Conservation (phyloP, 83 land plant species). For the Diphasiastrum complanatum region DNA sequence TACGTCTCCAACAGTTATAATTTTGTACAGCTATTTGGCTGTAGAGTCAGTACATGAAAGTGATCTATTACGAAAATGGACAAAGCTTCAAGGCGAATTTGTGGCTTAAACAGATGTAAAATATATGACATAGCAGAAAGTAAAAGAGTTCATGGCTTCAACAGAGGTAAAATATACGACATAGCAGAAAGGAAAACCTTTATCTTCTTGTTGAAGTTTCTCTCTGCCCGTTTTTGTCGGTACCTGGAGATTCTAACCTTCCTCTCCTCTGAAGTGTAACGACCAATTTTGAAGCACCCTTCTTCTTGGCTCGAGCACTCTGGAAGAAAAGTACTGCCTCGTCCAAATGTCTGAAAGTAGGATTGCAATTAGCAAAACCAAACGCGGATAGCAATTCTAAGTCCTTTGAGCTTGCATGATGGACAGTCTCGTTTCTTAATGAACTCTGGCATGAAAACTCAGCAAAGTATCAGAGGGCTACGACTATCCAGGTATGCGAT, state of each 20-base stretch:
- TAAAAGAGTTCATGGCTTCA: too few species aligned
- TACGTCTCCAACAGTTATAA: not conserved
- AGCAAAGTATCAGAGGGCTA: too few species aligned
- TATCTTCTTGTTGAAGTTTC: constrained; percentile 24
- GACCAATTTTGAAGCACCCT: constrained; percentile 4
- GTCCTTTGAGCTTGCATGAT: too few species aligned
- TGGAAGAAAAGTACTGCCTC: not conserved
- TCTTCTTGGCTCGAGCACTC: not conserved
- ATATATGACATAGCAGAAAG: too few species aligned
- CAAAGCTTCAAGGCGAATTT: too few species aligned
- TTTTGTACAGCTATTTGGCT: not conserved
- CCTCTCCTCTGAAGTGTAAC: constrained; percentile 12
- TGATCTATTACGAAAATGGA: too few species aligned
- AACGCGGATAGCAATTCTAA: too few species aligned
- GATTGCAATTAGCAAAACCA: too few species aligned
- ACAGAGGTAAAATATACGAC: too few species aligned
- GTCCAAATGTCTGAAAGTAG: too few species aligned
- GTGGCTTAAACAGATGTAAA: too few species aligned
- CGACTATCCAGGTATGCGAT: too few species aligned
- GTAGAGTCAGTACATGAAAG: not conserved
- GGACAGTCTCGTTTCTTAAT: not conserved
- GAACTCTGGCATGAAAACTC: not conserved
- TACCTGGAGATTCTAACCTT: constrained; percentile 16
- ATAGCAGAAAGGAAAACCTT: constrained; percentile 6
- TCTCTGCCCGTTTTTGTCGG: constrained; percentile 22